Evolutionary conservation across 495 filamentous ascomycete genomes (phyloP).

Genomic region (Annulohypoxylon maeteangense): DNA sequence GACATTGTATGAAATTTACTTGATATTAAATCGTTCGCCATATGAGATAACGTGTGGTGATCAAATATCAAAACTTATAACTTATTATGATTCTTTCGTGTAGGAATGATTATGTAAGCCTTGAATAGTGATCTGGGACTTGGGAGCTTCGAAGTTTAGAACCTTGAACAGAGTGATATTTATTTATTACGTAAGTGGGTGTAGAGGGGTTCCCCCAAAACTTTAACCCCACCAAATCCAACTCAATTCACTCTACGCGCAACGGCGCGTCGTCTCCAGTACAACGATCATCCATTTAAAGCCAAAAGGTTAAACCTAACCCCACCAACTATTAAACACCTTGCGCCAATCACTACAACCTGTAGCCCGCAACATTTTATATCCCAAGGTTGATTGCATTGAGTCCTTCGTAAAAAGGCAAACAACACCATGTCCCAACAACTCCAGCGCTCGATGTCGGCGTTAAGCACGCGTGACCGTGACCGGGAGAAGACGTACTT

Average conservation of each 20-base stretch:
- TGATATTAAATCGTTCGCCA: conserved; percentile 3
- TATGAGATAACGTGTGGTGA: not conserved
- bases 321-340: not conserved
- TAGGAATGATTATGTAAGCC: not conserved
- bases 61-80: not conserved
- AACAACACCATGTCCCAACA: conserved; percentile 46
- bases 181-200: conserved; percentile 2
- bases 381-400: not conserved
- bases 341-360: not conserved
- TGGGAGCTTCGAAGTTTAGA: no score
- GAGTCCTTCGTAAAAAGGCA: not conserved
- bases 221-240: conserved; percentile 22
- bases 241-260: conserved; percentile 22
- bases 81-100: not conserved
- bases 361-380: not conserved
- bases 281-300: not conserved
- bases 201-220: conserved; percentile 19
- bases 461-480: conserved; percentile 36
- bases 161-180: no score
- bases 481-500: conserved; percentile 67
- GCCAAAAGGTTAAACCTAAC: not conserved
- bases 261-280: conserved; percentile 9
- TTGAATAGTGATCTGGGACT: no score
- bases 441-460: conserved; percentile 50
- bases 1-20: conserved; percentile 16